phyloP scores from a whole-genome alignment of 73 alveolate species.

The Blepharisma japonicum region DNA sequence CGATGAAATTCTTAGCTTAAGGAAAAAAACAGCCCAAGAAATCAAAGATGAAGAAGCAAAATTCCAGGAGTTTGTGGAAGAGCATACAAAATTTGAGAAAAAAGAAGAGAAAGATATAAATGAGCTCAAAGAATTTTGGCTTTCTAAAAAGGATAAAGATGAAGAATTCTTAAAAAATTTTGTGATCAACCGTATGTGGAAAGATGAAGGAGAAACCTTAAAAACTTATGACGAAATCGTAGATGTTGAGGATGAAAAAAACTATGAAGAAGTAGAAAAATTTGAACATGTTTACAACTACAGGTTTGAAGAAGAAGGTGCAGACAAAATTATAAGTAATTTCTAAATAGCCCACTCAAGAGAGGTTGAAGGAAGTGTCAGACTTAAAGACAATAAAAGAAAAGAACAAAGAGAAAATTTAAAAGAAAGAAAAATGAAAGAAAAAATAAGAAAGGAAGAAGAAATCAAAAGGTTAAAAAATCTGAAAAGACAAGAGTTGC shows the following conservation, averaged over 20 bases:
- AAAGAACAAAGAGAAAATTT: slow-evolving; percentile 40
- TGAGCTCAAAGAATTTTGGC: slow-evolving; percentile 49
- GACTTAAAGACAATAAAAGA: slow-evolving; percentile 40
- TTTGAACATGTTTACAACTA: slow-evolving; percentile 56
- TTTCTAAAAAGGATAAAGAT: slow-evolving; percentile 1
- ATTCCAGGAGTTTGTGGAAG: slow-evolving; percentile 30
- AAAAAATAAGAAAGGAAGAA: slow-evolving; percentile 42
- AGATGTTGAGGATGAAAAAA: slow-evolving; percentile 48
- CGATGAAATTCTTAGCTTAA: slow-evolving; percentile 35
- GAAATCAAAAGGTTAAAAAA: slow-evolving; percentile 44
- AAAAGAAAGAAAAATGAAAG: slow-evolving; percentile 51
- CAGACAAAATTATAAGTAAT: slow-evolving; percentile 33
- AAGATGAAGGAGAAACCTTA: slow-evolving; percentile 38
- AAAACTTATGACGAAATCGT: slow-evolving; percentile 47
- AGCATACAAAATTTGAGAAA: slow-evolving; percentile 25
- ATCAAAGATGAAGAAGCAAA: slow-evolving; percentile 35
- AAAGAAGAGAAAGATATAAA: slow-evolving; percentile 40
- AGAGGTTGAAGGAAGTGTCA: slow-evolving; percentile 39
- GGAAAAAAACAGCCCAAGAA: slow-evolving; percentile 33
- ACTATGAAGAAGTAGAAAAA: slow-evolving; percentile 50
- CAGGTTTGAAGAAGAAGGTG: slow-evolving; percentile 46
- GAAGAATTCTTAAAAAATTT: slow-evolving; percentile 57
- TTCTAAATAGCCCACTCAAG: slow-evolving; percentile 51
- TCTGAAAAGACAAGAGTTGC: slow-evolving; percentile 52
- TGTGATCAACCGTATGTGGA: slow-evolving; percentile 52